Evolutionary conservation across 345 rosid species (phyloP), one percentile per base, ranked within the genome.

Genomic region (Garcia nutans): DNA sequence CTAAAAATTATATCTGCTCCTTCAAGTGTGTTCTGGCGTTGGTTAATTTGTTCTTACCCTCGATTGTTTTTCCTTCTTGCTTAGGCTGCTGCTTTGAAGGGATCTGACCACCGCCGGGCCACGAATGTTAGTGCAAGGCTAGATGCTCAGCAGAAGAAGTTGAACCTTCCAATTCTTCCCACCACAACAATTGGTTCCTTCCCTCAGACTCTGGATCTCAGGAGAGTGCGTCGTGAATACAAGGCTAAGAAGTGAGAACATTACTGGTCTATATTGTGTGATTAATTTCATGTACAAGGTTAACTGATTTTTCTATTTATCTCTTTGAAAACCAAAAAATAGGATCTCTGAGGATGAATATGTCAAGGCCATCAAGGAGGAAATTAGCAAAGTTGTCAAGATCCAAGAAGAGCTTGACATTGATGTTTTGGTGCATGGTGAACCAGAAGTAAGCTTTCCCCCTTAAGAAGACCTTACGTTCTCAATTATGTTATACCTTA

Each of bases 181-280:
- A 94, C 97, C 79, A 94, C 97, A 44, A 92, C 98, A 72, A 92
- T 92, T 79, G 98, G 98, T 63, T 94, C 98, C 71, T 93, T 95
- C 86, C 97, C 99, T 65, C 99, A 93, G 74, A 95, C 97, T 10
- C 49, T 84, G 64, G 97, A 93, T 69, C 97, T 95, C 76, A 91
- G 99, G 83, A 95, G 94, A 76, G 97, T 95, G 61, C 99, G 99
- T 77, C 97, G 99, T 81, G 99, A 93, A 78, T 95, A 90, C 90
- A 95, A 95, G 86, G 99, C 99, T 33, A 95, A 95, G 75, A 95
- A 95, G 99, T 89, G 79, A 84, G 93, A 65, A 33, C 19, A 65
- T 65, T 50, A 8, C 67, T 67, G 19, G 41, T 42, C 8, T 20
- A 56, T 15, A 47, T 66, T 45, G 47, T 7, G 28, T 22, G 24